Evolutionary conservation across 108 stramenopile genomes (phyloP), one percentile per base, ranked within the genome.

Genomic region (Cylindrotheca closterium): DNA sequence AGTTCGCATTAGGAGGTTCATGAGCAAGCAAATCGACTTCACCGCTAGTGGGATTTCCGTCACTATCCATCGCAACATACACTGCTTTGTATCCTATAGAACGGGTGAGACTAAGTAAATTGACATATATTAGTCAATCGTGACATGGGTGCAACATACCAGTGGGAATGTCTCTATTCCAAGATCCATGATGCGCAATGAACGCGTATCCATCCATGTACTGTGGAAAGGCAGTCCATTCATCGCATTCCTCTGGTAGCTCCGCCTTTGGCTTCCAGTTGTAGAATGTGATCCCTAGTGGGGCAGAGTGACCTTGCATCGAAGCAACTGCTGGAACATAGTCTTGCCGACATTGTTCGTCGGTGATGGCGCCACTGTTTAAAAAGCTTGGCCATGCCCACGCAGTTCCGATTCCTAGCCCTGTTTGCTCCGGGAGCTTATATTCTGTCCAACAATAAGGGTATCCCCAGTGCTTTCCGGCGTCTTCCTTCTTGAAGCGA

Each of bases 401-500:
- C 18, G 62, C 55, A 0, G 84, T 85, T 42, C 79, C 81, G 31
- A 57, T 67, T 4, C 82, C 76, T 25, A 67, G 72, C 58, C 82
- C 84, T 30, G 32, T 31, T 28, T 31, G 54, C 2, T 32, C 15
- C 4, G 79, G 60, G 51, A 90, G 57, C 42, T 68, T 60, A 57
- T 73, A 90, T 68, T 90, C 89, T 5, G 79, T 85, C 73, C 78
- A 91, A 62, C 89, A 91, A 42, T 79, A 85, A 8, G 89, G 89
- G 61, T 88, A 88, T 30, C 89, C 89, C 58, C 71, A 86, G 60
- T 79, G 70, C 24, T 80, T 70, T 0, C 80, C 82, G 1, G 52
- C 76, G 64, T 78, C 80, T 28, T 77, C 80, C 58, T 81, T 68
- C 3, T 30, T 51, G 58, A 88, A 86, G 12, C 81, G 71, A 71